Percentiles rank a stretch among this genome's conserved stretches.
These are phyloP conservation scores for Pythium coloratum DNA, from an alignment of 352 stramenopile species.

Conservation along the genomic window DNA sequence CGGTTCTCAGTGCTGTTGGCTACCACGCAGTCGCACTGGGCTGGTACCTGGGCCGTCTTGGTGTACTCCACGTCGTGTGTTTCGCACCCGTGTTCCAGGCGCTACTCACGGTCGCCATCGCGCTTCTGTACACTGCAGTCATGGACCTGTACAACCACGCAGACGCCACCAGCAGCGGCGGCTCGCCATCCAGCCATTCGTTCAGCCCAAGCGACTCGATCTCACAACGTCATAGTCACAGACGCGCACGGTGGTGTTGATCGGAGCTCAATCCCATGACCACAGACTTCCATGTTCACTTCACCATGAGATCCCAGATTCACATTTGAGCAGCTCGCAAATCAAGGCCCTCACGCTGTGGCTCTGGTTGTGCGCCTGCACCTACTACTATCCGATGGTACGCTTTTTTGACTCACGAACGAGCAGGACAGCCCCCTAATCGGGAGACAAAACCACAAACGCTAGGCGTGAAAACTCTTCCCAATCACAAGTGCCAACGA, in stretches of 20 bases:
- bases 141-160: constrained; percentile 8
- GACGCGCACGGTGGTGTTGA: constrained; percentile 16
- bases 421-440: too few relatives aligned
- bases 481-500: too few relatives aligned
- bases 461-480: too few relatives aligned
- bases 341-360: too few relatives aligned
- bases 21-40: constrained; percentile 18
- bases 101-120: constrained; percentile 18
- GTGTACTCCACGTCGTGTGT: constrained; percentile 12
- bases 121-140: constrained; percentile 13
- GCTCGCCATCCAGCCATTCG: neutral
- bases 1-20: constrained; percentile 5
- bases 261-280: neutral
- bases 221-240: constrained; percentile 1
- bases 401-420: too few relatives aligned
- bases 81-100: constrained; percentile 14
- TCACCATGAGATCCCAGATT: too few relatives aligned
- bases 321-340: too few relatives aligned
- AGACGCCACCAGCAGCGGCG: neutral
- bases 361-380: too few relatives aligned
- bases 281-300: too few relatives aligned
- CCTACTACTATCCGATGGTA: too few relatives aligned
- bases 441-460: too few relatives aligned
- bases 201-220: neutral
- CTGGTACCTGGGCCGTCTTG: constrained; percentile 16